Evolutionary conservation across 1,139 yeast genomes (phyloP).

Genomic region (Hansenula lynferdii): DNA sequence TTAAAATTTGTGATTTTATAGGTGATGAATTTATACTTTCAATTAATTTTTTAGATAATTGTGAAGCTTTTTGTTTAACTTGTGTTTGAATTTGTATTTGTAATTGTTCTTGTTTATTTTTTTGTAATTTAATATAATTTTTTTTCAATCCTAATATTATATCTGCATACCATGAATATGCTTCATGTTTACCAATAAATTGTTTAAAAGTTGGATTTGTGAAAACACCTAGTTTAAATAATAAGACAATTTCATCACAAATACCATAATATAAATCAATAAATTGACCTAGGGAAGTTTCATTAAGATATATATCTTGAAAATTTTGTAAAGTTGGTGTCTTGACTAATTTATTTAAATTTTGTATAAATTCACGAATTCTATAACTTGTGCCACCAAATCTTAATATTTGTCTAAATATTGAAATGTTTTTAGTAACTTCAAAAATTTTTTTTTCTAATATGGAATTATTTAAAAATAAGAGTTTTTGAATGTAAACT

Average conservation of each 20-base stretch:
- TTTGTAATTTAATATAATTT: slow-evolving; percentile 36
- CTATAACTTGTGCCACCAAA: slow-evolving; percentile 72
- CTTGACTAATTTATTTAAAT: slow-evolving; percentile 12
- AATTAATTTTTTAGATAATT: slow-evolving; percentile 21
- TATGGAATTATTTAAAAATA: slow-evolving; percentile 22
- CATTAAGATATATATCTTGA: slow-evolving; percentile 32
- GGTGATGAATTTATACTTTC: slow-evolving; percentile 23
- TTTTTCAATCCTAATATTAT: slow-evolving; percentile 51
- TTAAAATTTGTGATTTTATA: slow-evolving; percentile 25
- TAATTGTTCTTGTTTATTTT: slow-evolving; percentile 35
- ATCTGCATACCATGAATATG: slow-evolving; percentile 61
- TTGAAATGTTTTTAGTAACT: slow-evolving; percentile 46
- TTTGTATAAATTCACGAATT: slow-evolving; percentile 24
- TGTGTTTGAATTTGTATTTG: slow-evolving; percentile 32
- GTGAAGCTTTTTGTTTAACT: slow-evolving; percentile 27
- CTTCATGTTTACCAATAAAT: slow-evolving; percentile 46
- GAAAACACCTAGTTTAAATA: slow-evolving; percentile 50
- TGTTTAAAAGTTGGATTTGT: slow-evolving; percentile 32
- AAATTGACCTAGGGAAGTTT: slow-evolving; percentile 41
- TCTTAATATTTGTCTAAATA: slow-evolving; percentile 64
- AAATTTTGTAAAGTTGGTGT: slow-evolving; percentile 13
- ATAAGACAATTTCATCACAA: slow-evolving; percentile 53
- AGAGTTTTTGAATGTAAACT: slow-evolving; percentile 23
- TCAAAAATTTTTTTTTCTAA: slow-evolving; percentile 37
- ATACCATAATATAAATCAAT: slow-evolving; percentile 56